Conservation (phyloP, 2,329 filamentous ascomycete species). For the Fusarium sp. region DNA sequence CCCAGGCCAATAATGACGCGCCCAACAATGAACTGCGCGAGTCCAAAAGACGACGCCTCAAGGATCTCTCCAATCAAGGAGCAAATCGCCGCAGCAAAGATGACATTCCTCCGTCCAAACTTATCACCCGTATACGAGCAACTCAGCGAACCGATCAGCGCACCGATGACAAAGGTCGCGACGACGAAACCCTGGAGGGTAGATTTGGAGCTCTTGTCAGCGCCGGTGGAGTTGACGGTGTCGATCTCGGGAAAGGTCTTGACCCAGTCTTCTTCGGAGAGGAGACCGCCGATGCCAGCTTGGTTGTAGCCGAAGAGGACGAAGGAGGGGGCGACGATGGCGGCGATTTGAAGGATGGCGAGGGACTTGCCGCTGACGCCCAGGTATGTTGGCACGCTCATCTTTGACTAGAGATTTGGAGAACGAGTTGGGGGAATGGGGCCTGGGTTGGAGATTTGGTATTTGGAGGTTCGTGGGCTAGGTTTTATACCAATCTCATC, state of each 20-base stretch:
- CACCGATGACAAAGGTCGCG: constrained; percentile 65
- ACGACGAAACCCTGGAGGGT: constrained; percentile 57
- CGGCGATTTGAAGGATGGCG: constrained; percentile 50
- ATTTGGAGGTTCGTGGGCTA: not conserved
- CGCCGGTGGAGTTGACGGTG: constrained; percentile 59
- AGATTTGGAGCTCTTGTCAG: constrained; percentile 52
- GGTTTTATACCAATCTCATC: not conserved
- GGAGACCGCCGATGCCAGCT: constrained; percentile 74
- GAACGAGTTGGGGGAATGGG: not conserved
- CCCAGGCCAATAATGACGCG: constrained; percentile 63
- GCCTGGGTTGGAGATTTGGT: not conserved
- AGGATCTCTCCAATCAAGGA: constrained; percentile 63
- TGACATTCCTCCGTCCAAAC: constrained; percentile 65
- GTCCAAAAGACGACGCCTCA: constrained; percentile 59
- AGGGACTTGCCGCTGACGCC: constrained; percentile 50
- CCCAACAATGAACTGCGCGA: constrained; percentile 51
- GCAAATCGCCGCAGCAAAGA: constrained; percentile 62
- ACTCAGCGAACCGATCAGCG: constrained; percentile 60
- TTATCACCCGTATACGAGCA: constrained; percentile 62
- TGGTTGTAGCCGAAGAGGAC: constrained; percentile 68
- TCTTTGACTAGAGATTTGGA: not conserved
- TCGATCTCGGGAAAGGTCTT: constrained; percentile 58
- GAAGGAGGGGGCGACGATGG: constrained; percentile 55
- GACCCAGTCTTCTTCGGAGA: constrained; percentile 70
- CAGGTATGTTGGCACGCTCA: constrained; percentile 41